A percentile compares a stretch with the other conserved stretches of the same genome.
Conservation (phyloP, 2,329 filamentous ascomycete genomes). For the Penicillium freii region DNA sequence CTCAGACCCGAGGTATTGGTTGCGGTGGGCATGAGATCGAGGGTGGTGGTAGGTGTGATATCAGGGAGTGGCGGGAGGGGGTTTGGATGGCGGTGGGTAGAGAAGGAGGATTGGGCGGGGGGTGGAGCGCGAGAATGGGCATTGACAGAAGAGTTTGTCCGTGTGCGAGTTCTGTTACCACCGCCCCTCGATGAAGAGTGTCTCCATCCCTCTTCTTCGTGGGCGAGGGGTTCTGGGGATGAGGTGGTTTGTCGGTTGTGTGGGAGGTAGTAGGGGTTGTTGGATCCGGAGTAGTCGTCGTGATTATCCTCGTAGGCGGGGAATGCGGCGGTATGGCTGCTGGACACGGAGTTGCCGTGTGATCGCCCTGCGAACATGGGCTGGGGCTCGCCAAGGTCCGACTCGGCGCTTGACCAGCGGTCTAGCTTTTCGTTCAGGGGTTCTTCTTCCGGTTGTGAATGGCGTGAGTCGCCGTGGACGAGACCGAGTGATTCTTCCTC, state of each 20-base stretch:
- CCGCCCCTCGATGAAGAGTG: background rate
- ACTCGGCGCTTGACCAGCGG: slow-evolving; percentile 27
- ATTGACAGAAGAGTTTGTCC: slow-evolving; percentile 21
- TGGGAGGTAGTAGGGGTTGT: slow-evolving; percentile 27
- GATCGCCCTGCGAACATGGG: slow-evolving; percentile 17
- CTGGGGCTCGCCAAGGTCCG: slow-evolving; percentile 22
- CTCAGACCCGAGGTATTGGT: slow-evolving; percentile 8
- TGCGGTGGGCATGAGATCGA: slow-evolving; percentile 2
- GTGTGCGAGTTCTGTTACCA: slow-evolving; percentile 11
- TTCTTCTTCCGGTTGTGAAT: slow-evolving; percentile 22
- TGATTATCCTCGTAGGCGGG: slow-evolving; percentile 29
- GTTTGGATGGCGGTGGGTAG: slow-evolving; percentile 29
- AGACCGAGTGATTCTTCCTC: slow-evolving; percentile 82
- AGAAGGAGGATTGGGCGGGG: slow-evolving; percentile 24
- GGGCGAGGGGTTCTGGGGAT: slow-evolving; percentile 13
- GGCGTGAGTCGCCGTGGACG: slow-evolving; percentile 67
- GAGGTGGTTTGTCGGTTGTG: slow-evolving; percentile 13
- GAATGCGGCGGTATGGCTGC: slow-evolving; percentile 24
- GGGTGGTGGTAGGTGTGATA: slow-evolving; percentile 19
- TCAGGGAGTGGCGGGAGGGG: slow-evolving; percentile 36
- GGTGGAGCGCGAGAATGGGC: slow-evolving; percentile 17
- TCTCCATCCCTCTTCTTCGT: slow-evolving; percentile 19
- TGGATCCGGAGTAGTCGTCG: slow-evolving; percentile 23
- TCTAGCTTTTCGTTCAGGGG: slow-evolving; percentile 31
- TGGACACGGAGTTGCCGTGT: slow-evolving; percentile 26